Evolutionary conservation across 768 basidiomycete genomes (phyloP), one percentile per base, ranked within the genome.

Genomic region (Artomyces pyxidatus): DNA sequence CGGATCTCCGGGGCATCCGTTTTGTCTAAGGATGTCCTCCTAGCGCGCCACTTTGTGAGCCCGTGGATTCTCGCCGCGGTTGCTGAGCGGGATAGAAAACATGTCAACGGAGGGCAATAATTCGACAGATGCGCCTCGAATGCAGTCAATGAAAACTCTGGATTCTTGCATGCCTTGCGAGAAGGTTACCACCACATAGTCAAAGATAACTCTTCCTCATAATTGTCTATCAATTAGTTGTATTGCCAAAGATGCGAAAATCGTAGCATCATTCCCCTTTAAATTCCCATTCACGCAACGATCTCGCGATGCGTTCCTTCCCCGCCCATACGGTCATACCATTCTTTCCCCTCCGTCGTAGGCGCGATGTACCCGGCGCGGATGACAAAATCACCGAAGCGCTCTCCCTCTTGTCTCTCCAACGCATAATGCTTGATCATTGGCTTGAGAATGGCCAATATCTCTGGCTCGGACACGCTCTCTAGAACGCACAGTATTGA

Each of bases 401-500:
- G 83, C 67, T 99, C 96, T 26, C 89, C 92, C 8, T 88, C 83
- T 3, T 73, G 68, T 40, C 95, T 75, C 65, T 97, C 93, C 23
- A 87, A 70, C 0, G 95, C 91, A 63, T 92, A 99, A 50, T 78
- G 74, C 67, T 90, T 92, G 76, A 99, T 95, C 88, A 99, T 93
- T 0, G 93, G 94, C 49, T 64, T 59, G 21, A 99, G 78, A 55
- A 94, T 94, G 5, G 82, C 82, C 46, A 99, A 69, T 48, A 96
- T 96, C 65, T 96, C 92, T 7, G 83, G 87, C 65, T 95, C 93
- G 3, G 87, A 84, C 32, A 94, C 90, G 6, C 81, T 77, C 72
- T 92, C 89, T 87, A 63, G 2, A 43, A n/a, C 39, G n/a, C 19
- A 47, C 25, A 39, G 32, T 22, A n/a, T 10, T 12, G 17, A 42